Base-by-base conservation (phyloP, 768 basidiomycete genomes). In the Leccinum incarnatum region DNA sequence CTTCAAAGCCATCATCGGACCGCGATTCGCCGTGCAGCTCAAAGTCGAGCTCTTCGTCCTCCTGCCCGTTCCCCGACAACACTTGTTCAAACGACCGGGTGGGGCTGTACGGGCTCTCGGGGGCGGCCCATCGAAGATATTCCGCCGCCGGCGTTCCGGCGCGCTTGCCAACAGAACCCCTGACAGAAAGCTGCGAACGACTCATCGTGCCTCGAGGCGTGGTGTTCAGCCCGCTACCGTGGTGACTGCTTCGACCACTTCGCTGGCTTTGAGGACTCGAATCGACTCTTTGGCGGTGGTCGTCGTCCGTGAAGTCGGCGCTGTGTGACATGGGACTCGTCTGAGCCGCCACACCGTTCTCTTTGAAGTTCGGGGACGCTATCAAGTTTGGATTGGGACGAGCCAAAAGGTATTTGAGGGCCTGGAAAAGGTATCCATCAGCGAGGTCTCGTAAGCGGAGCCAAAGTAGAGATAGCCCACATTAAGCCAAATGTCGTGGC, bases 381-480 rank as follows among this genome's bases (percentile, higher is more conserved):
- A 5, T 62, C 55, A 36, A 58, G 9, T 53, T 58, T 9, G 76
- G 71, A 67, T 61, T 79, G 1, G 93, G 93, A 25, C 94, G 86
- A 42, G 90, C 83, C 32, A 97, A 79, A 32, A 98, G 84, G 68
- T 97, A 98, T 72, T 89, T 88, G 63, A 98, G 78, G 34, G 95
- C 96, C 95, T 98, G 66, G 21, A 55, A 51, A 0, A 5, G 50
- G 19, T n/a, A 54, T 21, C 21, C 23, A 51, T 51, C 37, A 64
- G 52, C 62, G 58, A 62, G 12, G 55, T n/a, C n/a, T n/a, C n/a
- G n/a, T 21, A 21, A 2, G 46, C 40, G 40, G 56, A 58, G 32
- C 56, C 23, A 58, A 59, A 51, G 7, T 34, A 61, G 52, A 62
- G 45, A 40, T 37, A 5, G 77, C 86, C 59, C 72, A 95, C 94